Evolutionary conservation across 108 stramenopile species (phyloP).

Genomic region (Cyclostephanos tholiformis): DNA sequence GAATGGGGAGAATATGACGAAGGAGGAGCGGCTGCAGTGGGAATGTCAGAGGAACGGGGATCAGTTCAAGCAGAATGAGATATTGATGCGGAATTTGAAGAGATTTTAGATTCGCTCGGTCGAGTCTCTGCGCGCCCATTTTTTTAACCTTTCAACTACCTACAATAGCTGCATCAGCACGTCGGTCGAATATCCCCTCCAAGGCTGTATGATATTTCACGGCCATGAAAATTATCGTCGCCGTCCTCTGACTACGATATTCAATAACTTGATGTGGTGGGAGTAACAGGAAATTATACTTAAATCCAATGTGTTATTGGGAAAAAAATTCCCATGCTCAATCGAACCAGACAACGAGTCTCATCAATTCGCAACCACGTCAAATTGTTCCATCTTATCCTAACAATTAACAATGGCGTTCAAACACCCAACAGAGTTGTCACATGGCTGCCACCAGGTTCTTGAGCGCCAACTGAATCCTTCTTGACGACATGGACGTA

Average conservation of each 20-base stretch:
- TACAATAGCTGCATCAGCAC: no score
- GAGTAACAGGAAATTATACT: no score
- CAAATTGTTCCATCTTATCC: neutral
- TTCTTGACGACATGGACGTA: slow-evolving; percentile 40
- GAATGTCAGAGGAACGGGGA: slow-evolving; percentile 75
- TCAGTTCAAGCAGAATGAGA: slow-evolving; percentile 75
- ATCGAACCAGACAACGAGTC: no score
- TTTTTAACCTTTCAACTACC: no score
- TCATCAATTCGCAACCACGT: neutral
- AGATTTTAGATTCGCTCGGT: slow-evolving; percentile 53
- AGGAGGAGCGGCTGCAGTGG: slow-evolving; percentile 77
- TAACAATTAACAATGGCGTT: neutral
- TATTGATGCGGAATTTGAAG: slow-evolving; percentile 63
- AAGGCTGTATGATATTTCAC: no score
- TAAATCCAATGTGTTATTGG: no score
- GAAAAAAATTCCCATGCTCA: no score
- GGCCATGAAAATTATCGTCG: no score
- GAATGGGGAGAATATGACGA: slow-evolving; percentile 49
- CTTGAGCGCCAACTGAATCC: slow-evolving; percentile 52
- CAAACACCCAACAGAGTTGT: slow-evolving; percentile 10
- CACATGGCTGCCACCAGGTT: slow-evolving; percentile 57
- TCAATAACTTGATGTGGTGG: no score
- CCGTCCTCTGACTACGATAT: no score
- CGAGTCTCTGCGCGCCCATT: no score
- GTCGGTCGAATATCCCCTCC: no score